Evolutionary conservation across 2,329 filamentous ascomycete genomes (phyloP).

Genomic region (Sporothrix brunneoviolacea): DNA sequence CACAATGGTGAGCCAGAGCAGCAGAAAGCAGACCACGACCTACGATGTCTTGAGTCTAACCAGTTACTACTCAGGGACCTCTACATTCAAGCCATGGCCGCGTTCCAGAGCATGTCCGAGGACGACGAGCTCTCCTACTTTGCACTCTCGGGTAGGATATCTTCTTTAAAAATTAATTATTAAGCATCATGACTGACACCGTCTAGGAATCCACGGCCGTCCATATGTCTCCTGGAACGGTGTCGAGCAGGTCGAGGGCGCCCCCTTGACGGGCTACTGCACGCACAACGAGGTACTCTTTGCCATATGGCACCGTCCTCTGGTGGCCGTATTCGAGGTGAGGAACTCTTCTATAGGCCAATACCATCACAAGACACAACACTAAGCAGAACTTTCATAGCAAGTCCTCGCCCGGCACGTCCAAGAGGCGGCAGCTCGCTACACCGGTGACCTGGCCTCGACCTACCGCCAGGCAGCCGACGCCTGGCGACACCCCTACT

Average conservation of each 20-base stretch:
- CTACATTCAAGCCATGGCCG: conserved; percentile 35
- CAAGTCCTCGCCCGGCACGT: conserved; percentile 41
- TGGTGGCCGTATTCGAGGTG: conserved; percentile 44
- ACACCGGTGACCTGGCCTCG: conserved; percentile 27
- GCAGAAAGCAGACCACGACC: conserved; percentile 7
- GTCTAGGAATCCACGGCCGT: conserved; percentile 23
- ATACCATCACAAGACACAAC: too few relatives aligned
- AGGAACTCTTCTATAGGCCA: too few relatives aligned
- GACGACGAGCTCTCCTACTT: conserved; percentile 39
- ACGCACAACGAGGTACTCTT: conserved; percentile 39
- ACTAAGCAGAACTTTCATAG: conserved; percentile 19
- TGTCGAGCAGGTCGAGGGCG: conserved; percentile 22
- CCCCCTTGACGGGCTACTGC: conserved; percentile 31
- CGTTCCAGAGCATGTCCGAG: conserved; percentile 32
- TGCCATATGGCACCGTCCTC: conserved; percentile 46
- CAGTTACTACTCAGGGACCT: conserved; percentile 31
- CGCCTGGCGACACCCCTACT: conserved; percentile 39
- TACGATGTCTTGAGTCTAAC: too few relatives aligned
- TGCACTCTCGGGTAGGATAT: conserved; percentile 38
- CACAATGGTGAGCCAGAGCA: conserved; percentile 29
- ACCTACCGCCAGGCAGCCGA: conserved; percentile 37
- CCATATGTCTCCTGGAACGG: conserved; percentile 24
- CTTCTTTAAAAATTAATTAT: too few relatives aligned
- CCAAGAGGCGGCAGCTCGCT: conserved; percentile 36
- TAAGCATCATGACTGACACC: too few relatives aligned